Percentiles rank a stretch among this genome's conserved stretches.
These are phyloP conservation scores for Posidonia oceanica DNA, from an alignment of 116 monocot genomes.

Conservation along the genomic window DNA sequence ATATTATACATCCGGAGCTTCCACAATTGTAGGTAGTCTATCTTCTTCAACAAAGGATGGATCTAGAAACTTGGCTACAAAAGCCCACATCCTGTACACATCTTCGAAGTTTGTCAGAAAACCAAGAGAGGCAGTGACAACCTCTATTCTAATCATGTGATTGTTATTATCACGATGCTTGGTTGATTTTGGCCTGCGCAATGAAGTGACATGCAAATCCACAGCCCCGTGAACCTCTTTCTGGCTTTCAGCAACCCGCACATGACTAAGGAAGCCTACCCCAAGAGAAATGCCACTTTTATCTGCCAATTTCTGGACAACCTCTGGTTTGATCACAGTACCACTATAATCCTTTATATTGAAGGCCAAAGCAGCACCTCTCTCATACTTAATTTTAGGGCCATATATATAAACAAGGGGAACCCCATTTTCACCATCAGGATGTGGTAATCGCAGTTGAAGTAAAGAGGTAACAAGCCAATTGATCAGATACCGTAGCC, in stretches of 20 bases:
- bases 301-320: conserved; percentile 78
- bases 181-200: conserved; percentile 26
- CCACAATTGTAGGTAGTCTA: conserved; percentile 40
- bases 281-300: conserved; percentile 70
- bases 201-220: conserved; percentile 24
- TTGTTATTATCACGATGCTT: conserved; percentile 39
- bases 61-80: conserved; percentile 86
- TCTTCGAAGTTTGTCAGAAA: conserved; percentile 95
- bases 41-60: conserved; percentile 55
- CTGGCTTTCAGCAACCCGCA: conserved; percentile 34
- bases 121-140: conserved; percentile 88
- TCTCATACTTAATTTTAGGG: conserved; percentile 32
- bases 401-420: conserved; percentile 32
- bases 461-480: conserved; percentile 35
- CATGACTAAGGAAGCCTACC: conserved; percentile 86
- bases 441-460: conserved; percentile 17
- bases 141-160: conserved; percentile 52
- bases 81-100: conserved; percentile 94
- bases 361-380: conserved; percentile 33
- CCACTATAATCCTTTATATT: conserved; percentile 39
- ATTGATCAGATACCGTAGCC: conserved; percentile 65
- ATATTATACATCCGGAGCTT: conserved; percentile 27
- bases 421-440: conserved; percentile 12
- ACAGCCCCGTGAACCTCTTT: conserved; percentile 30
- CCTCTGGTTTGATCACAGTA: conserved; percentile 49